Conservation (phyloP, 371 early-diverging fungal species). For the Capillidium heterosporum region DNA sequence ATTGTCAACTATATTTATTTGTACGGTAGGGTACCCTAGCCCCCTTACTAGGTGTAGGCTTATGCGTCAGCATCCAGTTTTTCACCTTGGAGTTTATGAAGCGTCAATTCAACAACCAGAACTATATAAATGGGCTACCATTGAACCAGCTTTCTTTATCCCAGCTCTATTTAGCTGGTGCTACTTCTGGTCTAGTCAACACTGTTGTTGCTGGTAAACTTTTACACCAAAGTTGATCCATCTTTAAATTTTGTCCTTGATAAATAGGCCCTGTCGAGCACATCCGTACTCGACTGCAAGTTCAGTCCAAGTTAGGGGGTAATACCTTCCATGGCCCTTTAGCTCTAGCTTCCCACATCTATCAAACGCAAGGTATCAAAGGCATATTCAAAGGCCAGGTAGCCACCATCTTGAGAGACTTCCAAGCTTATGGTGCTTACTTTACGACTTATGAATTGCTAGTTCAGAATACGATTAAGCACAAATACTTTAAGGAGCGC, state of each 20-base stretch:
- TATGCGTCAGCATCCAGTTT: slow-evolving; percentile 69
- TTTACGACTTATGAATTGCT: slow-evolving; percentile 59
- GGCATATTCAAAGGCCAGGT: slow-evolving; percentile 72
- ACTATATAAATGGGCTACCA: slow-evolving; percentile 12
- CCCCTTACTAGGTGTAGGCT: slow-evolving; percentile 57
- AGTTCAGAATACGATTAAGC: slow-evolving; percentile 37
- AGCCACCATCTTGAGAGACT: slow-evolving; percentile 58
- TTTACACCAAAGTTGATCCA: not conserved
- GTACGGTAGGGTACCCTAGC: slow-evolving; percentile 43
- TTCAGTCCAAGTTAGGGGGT: slow-evolving; percentile 25
- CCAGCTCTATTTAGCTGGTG: slow-evolving; percentile 65
- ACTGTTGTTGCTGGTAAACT: slow-evolving; percentile 41
- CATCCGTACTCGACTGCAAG: slow-evolving; percentile 59
- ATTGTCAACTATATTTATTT: not conserved
- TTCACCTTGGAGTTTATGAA: slow-evolving; percentile 52
- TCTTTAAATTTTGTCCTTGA: not conserved
- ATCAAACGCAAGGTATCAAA: slow-evolving; percentile 37
- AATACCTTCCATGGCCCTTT: slow-evolving; percentile 32
- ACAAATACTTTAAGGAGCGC: slow-evolving; percentile 22
- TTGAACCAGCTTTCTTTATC: slow-evolving; percentile 23
- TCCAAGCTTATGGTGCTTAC: slow-evolving; percentile 62
- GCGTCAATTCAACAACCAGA: slow-evolving; percentile 39
- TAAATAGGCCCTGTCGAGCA: slow-evolving; percentile 53
- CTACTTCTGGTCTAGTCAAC: slow-evolving; percentile 60
- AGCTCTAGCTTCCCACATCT: slow-evolving; percentile 53